A percentile compares a stretch with the other conserved stretches of the same genome.
Conservation (phyloP, 2,329 filamentous ascomycete species). For the Beauveria sp. region DNA sequence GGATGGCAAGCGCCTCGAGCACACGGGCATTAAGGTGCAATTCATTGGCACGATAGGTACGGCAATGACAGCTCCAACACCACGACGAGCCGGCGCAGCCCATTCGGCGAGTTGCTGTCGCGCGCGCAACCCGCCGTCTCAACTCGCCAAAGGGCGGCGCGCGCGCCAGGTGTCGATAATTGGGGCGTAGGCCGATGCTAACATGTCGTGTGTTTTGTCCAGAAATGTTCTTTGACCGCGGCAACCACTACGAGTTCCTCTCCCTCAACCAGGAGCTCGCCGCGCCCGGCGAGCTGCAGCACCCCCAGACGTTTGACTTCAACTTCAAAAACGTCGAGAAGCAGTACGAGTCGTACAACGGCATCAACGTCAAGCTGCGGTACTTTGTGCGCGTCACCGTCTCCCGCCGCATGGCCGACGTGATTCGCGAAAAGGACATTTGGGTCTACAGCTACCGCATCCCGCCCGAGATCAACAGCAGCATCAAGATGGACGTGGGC, state of each 20-base stretch:
- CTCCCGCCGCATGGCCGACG: constrained; percentile 92
- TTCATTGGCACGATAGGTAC: constrained; percentile 97
- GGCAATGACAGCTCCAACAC: constrained; percentile 14
- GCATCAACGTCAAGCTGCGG: constrained; percentile 97
- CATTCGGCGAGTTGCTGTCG: background rate
- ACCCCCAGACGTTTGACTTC: constrained; percentile 97
- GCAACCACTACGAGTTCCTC: constrained; percentile 98
- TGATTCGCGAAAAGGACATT: constrained; percentile 97
- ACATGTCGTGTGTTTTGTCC: background rate
- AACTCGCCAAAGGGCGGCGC: background rate
- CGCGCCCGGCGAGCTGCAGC: constrained; percentile 92
- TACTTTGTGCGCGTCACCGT: constrained; percentile 98
- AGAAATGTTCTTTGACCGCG: constrained; percentile 99
- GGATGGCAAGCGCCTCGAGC: constrained; percentile 94
- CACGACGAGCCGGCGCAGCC: background rate
- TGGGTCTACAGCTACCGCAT: constrained; percentile 99
- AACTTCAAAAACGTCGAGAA: constrained; percentile 99
- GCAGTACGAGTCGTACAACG: constrained; percentile 99
- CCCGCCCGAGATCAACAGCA: constrained; percentile 94
- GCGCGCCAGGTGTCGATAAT: background rate
- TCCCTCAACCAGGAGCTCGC: constrained; percentile 95
- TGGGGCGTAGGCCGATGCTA: background rate
- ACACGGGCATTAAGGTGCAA: constrained; percentile 98
- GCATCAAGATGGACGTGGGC: constrained; percentile 99
- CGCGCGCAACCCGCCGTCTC: background rate